Evolutionary conservation across 345 rosid genomes (phyloP).

Genomic region (Populus deltoides): DNA sequence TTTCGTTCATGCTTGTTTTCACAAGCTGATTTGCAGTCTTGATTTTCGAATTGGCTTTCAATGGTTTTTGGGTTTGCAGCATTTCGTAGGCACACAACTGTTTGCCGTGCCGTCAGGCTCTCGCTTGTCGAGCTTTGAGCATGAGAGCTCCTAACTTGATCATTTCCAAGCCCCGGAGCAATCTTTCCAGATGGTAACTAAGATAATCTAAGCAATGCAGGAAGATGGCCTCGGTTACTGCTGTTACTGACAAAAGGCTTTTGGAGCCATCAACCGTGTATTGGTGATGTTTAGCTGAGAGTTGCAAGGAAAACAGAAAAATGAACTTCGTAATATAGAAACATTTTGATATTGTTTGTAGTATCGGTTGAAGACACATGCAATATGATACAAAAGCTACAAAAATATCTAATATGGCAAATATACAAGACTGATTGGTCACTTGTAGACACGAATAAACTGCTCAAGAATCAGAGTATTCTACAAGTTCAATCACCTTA

Average conservation of each 20-base stretch:
- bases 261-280: background rate
- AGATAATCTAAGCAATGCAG: constrained; percentile 7
- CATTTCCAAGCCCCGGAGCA: background rate
- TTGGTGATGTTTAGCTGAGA: background rate
- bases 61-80: constrained; percentile 44
- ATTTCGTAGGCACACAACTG: constrained; percentile 76
- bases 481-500: background rate
- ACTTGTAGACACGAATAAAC: too few species aligned
- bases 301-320: background rate
- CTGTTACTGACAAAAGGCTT: background rate
- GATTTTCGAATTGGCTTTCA: background rate
- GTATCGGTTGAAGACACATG: too few species aligned
- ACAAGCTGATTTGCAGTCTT: background rate
- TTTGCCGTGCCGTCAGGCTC: constrained; percentile 70
- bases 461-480: background rate
- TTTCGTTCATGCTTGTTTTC: background rate
- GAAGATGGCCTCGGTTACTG: background rate
- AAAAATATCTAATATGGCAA: too few species aligned
- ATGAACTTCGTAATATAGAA: constrained; percentile 11
- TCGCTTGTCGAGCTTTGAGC: constrained; percentile 69
- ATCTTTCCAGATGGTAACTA: background rate
- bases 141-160: constrained; percentile 36
- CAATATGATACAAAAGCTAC: too few species aligned
- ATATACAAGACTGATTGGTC: too few species aligned
- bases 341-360: background rate